Evolutionary conservation across 495 filamentous ascomycete genomes (phyloP).

Genomic region (Daldinia decipiens): DNA sequence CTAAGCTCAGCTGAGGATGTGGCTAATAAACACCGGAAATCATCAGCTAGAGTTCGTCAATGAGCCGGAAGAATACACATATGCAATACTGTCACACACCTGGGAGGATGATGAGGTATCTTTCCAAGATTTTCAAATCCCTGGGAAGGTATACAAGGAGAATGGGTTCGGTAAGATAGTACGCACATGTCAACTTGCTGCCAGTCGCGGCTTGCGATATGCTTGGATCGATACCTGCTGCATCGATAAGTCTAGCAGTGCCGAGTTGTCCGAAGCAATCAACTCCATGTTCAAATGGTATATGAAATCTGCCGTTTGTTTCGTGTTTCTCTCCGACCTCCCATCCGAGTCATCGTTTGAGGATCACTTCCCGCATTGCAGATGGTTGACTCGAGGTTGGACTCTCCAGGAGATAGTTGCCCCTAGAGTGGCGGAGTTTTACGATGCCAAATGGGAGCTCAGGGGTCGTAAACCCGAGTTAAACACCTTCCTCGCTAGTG

Average conservation of each 20-base stretch:
- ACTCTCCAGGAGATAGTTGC: constrained; percentile 54
- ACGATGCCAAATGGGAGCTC: constrained; percentile 25
- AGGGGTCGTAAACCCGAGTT: constrained; percentile 11
- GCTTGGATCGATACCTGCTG: constrained; percentile 57
- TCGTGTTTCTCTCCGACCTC: constrained; percentile 55
- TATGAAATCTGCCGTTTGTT: constrained; percentile 49
- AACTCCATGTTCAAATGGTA: constrained; percentile 60
- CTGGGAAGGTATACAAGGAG: not conserved
- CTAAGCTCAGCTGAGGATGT: not conserved
- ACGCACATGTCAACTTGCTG: constrained; percentile 28
- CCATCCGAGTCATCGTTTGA: constrained; percentile 11
- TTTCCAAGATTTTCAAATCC: constrained; percentile 38
- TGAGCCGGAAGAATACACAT: constrained; percentile 29
- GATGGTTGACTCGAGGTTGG: constrained; percentile 56
- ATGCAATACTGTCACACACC: constrained; percentile 59
- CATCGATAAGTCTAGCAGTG: constrained; percentile 57
- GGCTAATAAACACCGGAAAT: constrained; percentile 1
- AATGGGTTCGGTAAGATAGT: constrained; percentile 38
- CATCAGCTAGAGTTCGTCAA: not conserved
- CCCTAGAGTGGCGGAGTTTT: constrained; percentile 47
- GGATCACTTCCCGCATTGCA: constrained; percentile 13
- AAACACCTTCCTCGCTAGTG: constrained; percentile 3
- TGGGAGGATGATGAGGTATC: constrained; percentile 55
- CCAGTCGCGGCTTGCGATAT: constrained; percentile 11
- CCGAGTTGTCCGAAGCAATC: constrained; percentile 58